phyloP scores from a whole-genome alignment of 2,329 filamentous ascomycete genomes.

The Lachnellula suecica region DNA sequence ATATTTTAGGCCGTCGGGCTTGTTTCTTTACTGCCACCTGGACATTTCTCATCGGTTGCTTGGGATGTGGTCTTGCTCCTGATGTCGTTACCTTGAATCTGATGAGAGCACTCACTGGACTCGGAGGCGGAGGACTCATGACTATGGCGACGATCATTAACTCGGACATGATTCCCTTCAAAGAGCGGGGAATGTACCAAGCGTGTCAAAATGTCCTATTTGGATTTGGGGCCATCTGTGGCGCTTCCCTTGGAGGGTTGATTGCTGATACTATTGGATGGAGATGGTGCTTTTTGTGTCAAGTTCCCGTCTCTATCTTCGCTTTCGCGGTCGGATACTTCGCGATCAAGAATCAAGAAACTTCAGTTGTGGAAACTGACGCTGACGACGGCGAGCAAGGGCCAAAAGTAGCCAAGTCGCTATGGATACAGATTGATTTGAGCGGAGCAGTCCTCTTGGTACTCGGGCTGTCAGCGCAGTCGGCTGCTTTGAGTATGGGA shows the following conservation, averaged over 20 bases:
- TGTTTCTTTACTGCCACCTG: conserved; percentile 65
- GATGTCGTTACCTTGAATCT: conserved; percentile 60
- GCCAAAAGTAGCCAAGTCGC: conserved; percentile 27
- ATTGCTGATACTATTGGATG: conserved; percentile 66
- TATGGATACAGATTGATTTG: conserved; percentile 58
- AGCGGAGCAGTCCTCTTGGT: conserved; percentile 57
- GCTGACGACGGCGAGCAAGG: conserved; percentile 26
- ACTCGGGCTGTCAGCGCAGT: conserved; percentile 55
- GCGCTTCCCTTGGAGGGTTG: conserved; percentile 63
- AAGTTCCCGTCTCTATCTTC: conserved; percentile 58
- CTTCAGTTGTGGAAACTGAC: conserved; percentile 24
- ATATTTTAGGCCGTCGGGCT: conserved; percentile 63
- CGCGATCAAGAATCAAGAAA: conserved; percentile 45
- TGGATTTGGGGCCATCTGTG: conserved; percentile 61
- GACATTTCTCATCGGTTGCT: conserved; percentile 61
- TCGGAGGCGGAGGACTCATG: conserved; percentile 68
- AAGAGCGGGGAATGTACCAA: conserved; percentile 57
- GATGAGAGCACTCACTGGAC: conserved; percentile 65
- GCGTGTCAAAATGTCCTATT: conserved; percentile 60
- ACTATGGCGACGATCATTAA: conserved; percentile 66
- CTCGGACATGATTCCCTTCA: conserved; percentile 62
- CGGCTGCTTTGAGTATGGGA: conserved; percentile 54
- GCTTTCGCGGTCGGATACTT: conserved; percentile 53
- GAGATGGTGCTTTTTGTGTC: conserved; percentile 65
- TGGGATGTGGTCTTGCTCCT: conserved; percentile 62